Evolutionary conservation across 2,329 filamentous ascomycete species (phyloP), one percentile per base, ranked within the genome.

Genomic region (Geosmithia morbida): DNA sequence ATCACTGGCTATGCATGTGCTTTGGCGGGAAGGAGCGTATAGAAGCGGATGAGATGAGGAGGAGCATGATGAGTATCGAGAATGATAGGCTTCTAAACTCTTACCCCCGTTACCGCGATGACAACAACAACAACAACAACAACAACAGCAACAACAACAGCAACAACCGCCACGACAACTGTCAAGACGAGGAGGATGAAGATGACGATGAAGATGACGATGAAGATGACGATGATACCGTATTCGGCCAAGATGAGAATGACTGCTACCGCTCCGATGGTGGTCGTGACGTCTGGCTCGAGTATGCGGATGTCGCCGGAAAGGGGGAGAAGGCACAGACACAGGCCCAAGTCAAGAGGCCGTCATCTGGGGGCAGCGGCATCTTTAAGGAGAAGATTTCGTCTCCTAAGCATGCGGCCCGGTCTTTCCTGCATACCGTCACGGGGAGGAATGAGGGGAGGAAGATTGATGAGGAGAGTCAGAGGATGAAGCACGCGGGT

Each of bases 361-460:
- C 20, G 17, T 8, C 7, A 13, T 42, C 41, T 10, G 14, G 17
- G 20, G n/a, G 17, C 6, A 42, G 17, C 16, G n/a, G 41, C 20
- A 22, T 6, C 41, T 19, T 18, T 16, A 18, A 18, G 41, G n/a
- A 18, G 11, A 42, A 42, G 41, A 42, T 19, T 7, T 19, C 20
- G 10, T 16, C 10, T 11, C 41, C 20, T 16, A 19, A 42, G 41
- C 41, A 43, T 13, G 33, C 33, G 6, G 33, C 33, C 13, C 6
- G 18, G 40, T 37, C n/a, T 8, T 18, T 17, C 10, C 39, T 29
- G 22, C 55, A 53, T 50, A 49, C 53, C 44, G 54, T 50, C 48
- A 54, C 53, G 48, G 57, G 44, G 44, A 60, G 50, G 45, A 55
- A 30, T 26, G 20, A 40, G 3, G 18, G 14, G 41, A 18, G 41